phyloP scores from a whole-genome alignment of 345 rosid species.

The Citrus trifoliata region DNA sequence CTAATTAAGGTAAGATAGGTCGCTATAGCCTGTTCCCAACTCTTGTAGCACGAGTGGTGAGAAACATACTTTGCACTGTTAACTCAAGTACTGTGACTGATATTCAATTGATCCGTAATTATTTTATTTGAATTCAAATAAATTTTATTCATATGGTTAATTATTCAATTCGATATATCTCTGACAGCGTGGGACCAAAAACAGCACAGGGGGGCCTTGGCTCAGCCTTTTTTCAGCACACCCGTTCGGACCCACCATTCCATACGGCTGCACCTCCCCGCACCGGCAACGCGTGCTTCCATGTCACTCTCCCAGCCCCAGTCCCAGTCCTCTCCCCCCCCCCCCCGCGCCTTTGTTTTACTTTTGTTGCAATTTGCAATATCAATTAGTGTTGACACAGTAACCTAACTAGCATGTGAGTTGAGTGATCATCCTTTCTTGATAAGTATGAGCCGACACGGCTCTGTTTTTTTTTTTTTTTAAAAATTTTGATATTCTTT shows the following conservation, averaged over 20 bases:
- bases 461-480: not conserved
- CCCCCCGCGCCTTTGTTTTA: not conserved
- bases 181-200: constrained; percentile 31
- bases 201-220: constrained; percentile 14
- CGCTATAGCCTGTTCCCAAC: constrained; percentile 10
- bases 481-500: no score
- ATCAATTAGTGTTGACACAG: not conserved
- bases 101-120: not conserved
- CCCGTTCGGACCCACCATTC: constrained; percentile 66
- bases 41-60: not conserved
- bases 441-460: constrained; percentile 33
- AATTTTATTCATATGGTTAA: not conserved
- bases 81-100: not conserved
- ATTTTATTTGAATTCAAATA: no score
- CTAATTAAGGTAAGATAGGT: not conserved
- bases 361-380: constrained; percentile 3
- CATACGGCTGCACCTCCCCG: constrained; percentile 65
- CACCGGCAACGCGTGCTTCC: constrained; percentile 85
- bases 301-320: constrained; percentile 34
- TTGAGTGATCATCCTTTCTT: constrained; percentile 11
- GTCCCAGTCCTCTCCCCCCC: not conserved
- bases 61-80: not conserved
- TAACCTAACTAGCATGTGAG: constrained; percentile 32
- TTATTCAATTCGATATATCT: not conserved
- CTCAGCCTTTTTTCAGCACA: constrained; percentile 37